Evolutionary conservation across 129 eudicot genomes (phyloP).

Genomic region (Tanacetum coccineum): DNA sequence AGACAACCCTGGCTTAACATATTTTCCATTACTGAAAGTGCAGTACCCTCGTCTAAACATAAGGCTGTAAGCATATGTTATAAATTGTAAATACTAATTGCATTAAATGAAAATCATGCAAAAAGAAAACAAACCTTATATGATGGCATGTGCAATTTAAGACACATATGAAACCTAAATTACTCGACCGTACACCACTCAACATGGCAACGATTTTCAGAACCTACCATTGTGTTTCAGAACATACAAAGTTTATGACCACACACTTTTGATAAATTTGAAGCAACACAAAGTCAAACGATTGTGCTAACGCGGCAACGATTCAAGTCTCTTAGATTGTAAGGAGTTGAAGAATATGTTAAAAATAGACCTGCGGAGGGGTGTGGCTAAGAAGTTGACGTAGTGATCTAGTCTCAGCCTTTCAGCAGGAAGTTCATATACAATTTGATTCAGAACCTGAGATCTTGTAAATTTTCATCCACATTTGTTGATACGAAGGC

Average conservation of each 20-base stretch:
- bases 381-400: constrained; percentile 98
- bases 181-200: too few relatives aligned
- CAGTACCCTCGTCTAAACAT: constrained; percentile 87
- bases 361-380: constrained; percentile 70
- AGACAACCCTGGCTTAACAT: constrained; percentile 80
- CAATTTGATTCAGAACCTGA: constrained; percentile 90
- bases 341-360: constrained; percentile 9
- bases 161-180: too few relatives aligned
- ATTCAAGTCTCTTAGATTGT: neutral
- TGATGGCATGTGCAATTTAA: too few relatives aligned
- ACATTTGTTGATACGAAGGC: neutral
- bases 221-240: too few relatives aligned
- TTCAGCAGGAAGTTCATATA: constrained; percentile 88
- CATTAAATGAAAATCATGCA: too few relatives aligned
- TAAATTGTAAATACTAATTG: neutral
- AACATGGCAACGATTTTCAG: too few relatives aligned
- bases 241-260: too few relatives aligned
- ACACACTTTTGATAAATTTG: too few relatives aligned
- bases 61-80: constrained; percentile 50
- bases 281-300: too few relatives aligned
- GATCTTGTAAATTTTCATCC: constrained; percentile 3
- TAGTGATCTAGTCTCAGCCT: constrained; percentile 79
- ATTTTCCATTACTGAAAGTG: constrained; percentile 84
- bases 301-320: too few relatives aligned
- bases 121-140: too few relatives aligned